Base-by-base conservation (phyloP, 192 early-diverging fungal species). In the Linderina pennispora region DNA sequence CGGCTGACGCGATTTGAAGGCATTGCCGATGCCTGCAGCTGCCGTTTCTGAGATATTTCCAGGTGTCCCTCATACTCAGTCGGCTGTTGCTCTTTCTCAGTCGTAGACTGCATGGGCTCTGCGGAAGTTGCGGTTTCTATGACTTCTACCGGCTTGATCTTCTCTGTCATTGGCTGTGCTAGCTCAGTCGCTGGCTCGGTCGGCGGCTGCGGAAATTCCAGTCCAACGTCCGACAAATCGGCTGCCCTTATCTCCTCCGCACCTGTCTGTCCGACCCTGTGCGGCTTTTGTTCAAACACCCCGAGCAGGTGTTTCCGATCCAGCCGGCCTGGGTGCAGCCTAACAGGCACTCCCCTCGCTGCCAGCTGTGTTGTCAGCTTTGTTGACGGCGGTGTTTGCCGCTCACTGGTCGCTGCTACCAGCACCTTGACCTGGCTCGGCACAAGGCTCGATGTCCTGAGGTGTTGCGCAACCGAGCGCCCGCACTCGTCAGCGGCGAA, bases 1-100 rank as follows among this genome's bases (percentile, higher is more conserved):
- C 93, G 68, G 42, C 82, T 70, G 8, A 83, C 75, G 5, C 91
- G 79, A 4, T 82, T 79, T 0, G 90, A 78, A 0, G 93, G 93
- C 65, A 96, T 87, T 24, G 40, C 50, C 14, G 70, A 51, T 7
- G 50, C 63, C 40, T 40, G 28, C 5, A 74, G 47, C 33, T 43
- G 45, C 23, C 36, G 26, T 4, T 21, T 50, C 11, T 44, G 43
- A 24, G 45, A 47, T 8, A 41, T 38, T n/a, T 43, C 32, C n/a
- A n/a, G n/a, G 15, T 33, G 14, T 34, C n/a, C n/a, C n/a, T n/a
- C n/a, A n/a, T n/a, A n/a, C 20, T 21, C 20, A 34, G 28, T 14
- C 25, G 36, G 26, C 11, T 19, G 18, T 35, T 23, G 38, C 3
- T n/a, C n/a, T n/a, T n/a, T n/a, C n/a, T n/a, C n/a, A n/a, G n/a